Evolutionary conservation across 768 basidiomycete genomes (phyloP), one percentile per base, ranked within the genome.

Genomic region (Phylloporus sp.): DNA sequence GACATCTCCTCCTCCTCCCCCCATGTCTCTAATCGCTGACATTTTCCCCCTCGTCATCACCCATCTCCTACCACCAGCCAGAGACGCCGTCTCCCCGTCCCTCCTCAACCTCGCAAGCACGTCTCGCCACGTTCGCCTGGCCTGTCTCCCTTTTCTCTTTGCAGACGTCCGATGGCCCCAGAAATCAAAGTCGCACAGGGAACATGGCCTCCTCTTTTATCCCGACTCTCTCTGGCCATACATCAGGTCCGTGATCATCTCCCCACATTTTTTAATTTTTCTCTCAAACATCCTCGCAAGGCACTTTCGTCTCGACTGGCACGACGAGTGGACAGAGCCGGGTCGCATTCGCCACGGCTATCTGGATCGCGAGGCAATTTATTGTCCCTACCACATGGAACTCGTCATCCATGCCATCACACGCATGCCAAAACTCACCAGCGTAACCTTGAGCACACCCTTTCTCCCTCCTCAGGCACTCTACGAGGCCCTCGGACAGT

Each of bases 301-400:
- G 44, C 64, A 69, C 34, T 64, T 67, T 9, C 58, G 52, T 15
- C 58, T 67, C 27, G 54, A 66, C 28, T 67, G 66, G 66, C 66
- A 64, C 32, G 67, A 69, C 47, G 66, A 67, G 38, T 67, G 66
- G 66, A 66, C 66, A 24, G 66, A 67, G 26, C 68, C 66, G 1
- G 60, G 55, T 18, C 66, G 66, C n/a, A 54, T 68, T 18, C 66
- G 66, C 42, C 38, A 64, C 21, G 66, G 66, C 22, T 52, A 54
- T 20, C 48, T 65, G 24, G 66, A 66, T 54, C 66, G 62, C 38
- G 62, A 68, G 8, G 57, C 54, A 36, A 62, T 63, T 34, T 69
- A 69, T 17, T 58, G 57, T 32, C 60, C 66, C 0, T n/a, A 51
- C 41, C 50, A 66, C 45, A 47, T 67, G 32, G 60, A 61, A 3